These are phyloP conservation scores for Debaryomyces fabryi DNA, from an alignment of 1,139 yeast genomes.

Conservation along the genomic window DNA sequence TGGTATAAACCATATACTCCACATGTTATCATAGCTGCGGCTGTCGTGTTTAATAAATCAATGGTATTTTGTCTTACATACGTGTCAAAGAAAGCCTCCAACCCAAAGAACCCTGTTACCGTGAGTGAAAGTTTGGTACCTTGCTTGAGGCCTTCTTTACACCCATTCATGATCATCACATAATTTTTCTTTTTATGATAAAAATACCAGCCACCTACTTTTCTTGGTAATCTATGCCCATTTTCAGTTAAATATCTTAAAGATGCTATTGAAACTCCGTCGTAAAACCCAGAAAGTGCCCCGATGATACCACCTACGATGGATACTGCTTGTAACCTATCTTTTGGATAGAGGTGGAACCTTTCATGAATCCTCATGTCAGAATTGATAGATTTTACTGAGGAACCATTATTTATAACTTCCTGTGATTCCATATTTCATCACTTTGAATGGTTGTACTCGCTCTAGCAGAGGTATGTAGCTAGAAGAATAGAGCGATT, in stretches of 20 bases:
- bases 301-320: slow-evolving; percentile 56
- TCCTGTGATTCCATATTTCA: not conserved
- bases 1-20: slow-evolving; percentile 50
- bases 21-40: slow-evolving; percentile 58
- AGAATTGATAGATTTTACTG: not conserved
- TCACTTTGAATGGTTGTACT: not conserved
- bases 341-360: slow-evolving; percentile 43
- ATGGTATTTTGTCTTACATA: slow-evolving; percentile 48
- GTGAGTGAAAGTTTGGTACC: slow-evolving; percentile 50
- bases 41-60: slow-evolving; percentile 64
- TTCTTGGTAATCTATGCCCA: slow-evolving; percentile 77
- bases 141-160: slow-evolving; percentile 45
- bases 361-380: slow-evolving; percentile 34
- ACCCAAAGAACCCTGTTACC: slow-evolving; percentile 55
- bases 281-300: slow-evolving; percentile 60
- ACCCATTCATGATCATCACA: slow-evolving; percentile 63
- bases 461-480: not conserved
- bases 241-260: slow-evolving; percentile 74
- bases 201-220: slow-evolving; percentile 87
- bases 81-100: slow-evolving; percentile 63
- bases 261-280: slow-evolving; percentile 60
- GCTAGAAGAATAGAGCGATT: not conserved
- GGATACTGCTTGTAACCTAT: slow-evolving; percentile 37
- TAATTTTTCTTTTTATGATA: slow-evolving; percentile 86
- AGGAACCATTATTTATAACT: not conserved